Percentiles rank a stretch among this genome's conserved stretches.
Conservation (phyloP, 164 flowering plant genomes). For the Magnolia sinica region DNA sequence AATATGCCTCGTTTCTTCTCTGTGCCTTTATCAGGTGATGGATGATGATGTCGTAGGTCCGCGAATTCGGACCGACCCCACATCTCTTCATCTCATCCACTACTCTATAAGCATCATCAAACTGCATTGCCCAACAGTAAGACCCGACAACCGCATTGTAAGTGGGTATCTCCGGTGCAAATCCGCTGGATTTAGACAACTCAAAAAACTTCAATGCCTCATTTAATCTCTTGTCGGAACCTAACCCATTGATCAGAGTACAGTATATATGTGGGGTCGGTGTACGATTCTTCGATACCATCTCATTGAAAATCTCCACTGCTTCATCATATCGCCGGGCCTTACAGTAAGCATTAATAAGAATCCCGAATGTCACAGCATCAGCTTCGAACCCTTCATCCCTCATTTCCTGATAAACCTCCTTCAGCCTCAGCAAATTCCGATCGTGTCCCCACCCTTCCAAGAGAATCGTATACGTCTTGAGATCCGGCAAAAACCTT, state of each 20-base stretch:
- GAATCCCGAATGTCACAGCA: slow-evolving; percentile 28
- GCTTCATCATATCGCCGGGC: slow-evolving; percentile 20
- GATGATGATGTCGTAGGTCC: slow-evolving; percentile 75
- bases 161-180: slow-evolving; percentile 56
- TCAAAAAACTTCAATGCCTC: slow-evolving; percentile 66
- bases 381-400: slow-evolving; percentile 29
- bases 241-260: slow-evolving; percentile 71
- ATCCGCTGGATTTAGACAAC: slow-evolving; percentile 46
- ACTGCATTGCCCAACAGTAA: slow-evolving; percentile 55
- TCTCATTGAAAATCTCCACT: slow-evolving; percentile 16
- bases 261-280: slow-evolving; percentile 37
- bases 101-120: slow-evolving; percentile 48
- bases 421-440: slow-evolving; percentile 44
- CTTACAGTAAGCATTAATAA: slow-evolving; percentile 22
- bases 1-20: slow-evolving; percentile 50
- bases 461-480: slow-evolving; percentile 43
- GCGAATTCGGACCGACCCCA: slow-evolving; percentile 64
- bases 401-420: slow-evolving; percentile 61
- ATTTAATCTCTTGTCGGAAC: slow-evolving; percentile 48
- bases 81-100: slow-evolving; percentile 64
- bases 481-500: slow-evolving; percentile 22
- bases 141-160: slow-evolving; percentile 82
- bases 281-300: slow-evolving; percentile 19
- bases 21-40: slow-evolving; percentile 58
- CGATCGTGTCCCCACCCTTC: slow-evolving; percentile 77